Base-by-base conservation (phyloP, 148 eudicot species). In the Hydrangea macrophylla region DNA sequence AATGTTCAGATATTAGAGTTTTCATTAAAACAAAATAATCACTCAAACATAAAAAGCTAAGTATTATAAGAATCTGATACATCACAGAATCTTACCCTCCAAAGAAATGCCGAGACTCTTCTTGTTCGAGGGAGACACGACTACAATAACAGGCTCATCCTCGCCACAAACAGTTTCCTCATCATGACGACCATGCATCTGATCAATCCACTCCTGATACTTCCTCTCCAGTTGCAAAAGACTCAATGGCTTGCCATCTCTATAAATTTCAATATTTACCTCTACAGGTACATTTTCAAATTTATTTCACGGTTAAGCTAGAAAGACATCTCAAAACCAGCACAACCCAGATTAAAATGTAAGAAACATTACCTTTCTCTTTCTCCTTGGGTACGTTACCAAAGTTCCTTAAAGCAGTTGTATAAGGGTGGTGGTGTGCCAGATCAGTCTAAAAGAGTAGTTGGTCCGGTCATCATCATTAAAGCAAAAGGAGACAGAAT, bases 111-210 rank as follows among this genome's bases (percentile, higher is more conserved):
- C 77, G 48, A 90, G 93, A 44, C 40, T 65, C 58, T 84, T 86
- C 72, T 69, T 83, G 74, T 84, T 79, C 48, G 72, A 54, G 36
- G 79, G 69, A 42, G 11, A n/a, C n/a, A n/a, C 55, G 33, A 84
- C 42, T 31, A 88, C 70, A 64, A 73, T 17, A 40, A 77, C 55
- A 55, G 88, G 81, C 69, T 86, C 76, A 78, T 88, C 91, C 25
- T 65, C 81, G 15, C 91, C 89, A 23, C 70, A 59, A 39, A 73
- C 79, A 51, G 73, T 64, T 68, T 88, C 94, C 51, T 81, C 87
- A 74, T 90, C 94, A 57, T 86, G 84, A 24, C 37, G 31, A 45
- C 75, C 74, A 73, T 90, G 97, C 91, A 90, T 84, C 37, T 80
- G 72, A 26, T 70, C 35, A 37, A 90, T 68, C 97, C 97, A 90